These are phyloP conservation scores for Zygosaccharomyces bisporus DNA, from an alignment of 805 yeast genomes.

Conservation along the genomic window DNA sequence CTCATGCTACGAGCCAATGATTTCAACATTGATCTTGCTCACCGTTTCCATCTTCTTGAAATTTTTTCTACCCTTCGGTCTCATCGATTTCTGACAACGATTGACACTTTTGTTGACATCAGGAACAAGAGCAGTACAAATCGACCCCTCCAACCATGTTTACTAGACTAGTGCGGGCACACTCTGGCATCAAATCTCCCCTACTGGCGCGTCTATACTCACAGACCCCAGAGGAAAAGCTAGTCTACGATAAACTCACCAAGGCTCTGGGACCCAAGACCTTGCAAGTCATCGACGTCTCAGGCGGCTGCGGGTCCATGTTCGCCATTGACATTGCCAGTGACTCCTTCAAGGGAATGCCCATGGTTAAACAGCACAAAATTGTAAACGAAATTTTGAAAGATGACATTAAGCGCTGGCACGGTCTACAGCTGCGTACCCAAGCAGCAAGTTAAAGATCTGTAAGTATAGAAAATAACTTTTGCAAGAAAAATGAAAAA, in stretches of 20 bases:
- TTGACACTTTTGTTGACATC: not conserved
- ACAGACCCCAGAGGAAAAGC: conserved; percentile 47
- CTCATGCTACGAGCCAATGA: conserved; percentile 14
- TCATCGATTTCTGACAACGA: not conserved
- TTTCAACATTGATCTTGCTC: conserved; percentile 6
- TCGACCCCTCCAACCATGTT: not conserved
- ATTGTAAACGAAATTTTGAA: conserved; percentile 76
- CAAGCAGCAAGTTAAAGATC: conserved; percentile 37
- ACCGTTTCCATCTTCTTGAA: not conserved
- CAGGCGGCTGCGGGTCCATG: conserved; percentile 99
- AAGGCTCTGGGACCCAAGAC: conserved; percentile 56
- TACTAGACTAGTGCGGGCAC: not conserved
- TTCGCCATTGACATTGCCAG: conserved; percentile 80
- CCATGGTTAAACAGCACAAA: conserved; percentile 89
- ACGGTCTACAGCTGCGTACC: conserved; percentile 85
- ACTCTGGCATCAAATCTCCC: not conserved
- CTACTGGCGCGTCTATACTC: conserved; percentile 15
- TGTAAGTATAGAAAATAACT: not conserved
- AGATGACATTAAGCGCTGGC: conserved; percentile 90
- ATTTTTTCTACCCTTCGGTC: conserved; percentile 1
- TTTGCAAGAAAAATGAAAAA: not conserved
- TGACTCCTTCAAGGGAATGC: conserved; percentile 67
- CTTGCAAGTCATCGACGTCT: conserved; percentile 72
- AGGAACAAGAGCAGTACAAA: not conserved
- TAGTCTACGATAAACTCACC: conserved; percentile 54